Percentiles rank a stretch among this genome's conserved stretches.
Evolutionary conservation across 805 yeast genomes (phyloP).

Genomic region (Ogataea naganishii): DNA sequence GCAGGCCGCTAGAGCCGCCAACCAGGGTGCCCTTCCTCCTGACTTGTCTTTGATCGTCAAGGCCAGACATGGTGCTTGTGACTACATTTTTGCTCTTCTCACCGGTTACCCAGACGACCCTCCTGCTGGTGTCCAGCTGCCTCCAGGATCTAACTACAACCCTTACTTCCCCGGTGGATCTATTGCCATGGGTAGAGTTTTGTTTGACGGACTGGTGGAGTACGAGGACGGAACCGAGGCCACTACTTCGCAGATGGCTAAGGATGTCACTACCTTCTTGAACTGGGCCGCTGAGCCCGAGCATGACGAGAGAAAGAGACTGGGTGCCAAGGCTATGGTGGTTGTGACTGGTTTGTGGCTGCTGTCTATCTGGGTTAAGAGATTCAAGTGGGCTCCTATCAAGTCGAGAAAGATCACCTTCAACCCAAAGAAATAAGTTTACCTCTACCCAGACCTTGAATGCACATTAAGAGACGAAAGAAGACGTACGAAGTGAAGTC

Average conservation of each 20-base stretch:
- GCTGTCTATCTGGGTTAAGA: constrained; percentile 84
- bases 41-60: constrained; percentile 94
- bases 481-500: too few relatives aligned
- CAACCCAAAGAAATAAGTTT: constrained; percentile 63
- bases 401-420: constrained; percentile 91
- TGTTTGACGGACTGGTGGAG: constrained; percentile 95
- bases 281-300: constrained; percentile 99
- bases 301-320: constrained; percentile 95
- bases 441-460: too few relatives aligned
- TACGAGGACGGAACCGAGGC: constrained; percentile 99
- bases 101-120: constrained; percentile 99
- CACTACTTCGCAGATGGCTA: constrained; percentile 97
- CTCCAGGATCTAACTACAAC: constrained; percentile 95
- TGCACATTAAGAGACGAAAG: too few relatives aligned
- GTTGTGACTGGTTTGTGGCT: constrained; percentile 72
- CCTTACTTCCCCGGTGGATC: constrained; percentile 99
- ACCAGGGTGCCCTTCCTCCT: constrained; percentile 98
- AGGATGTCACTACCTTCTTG: constrained; percentile 91
- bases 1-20: constrained; percentile 99
- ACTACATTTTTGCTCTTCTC: constrained; percentile 87
- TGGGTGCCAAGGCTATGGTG: constrained; percentile 88
- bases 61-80: constrained; percentile 98
- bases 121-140: constrained; percentile 92
- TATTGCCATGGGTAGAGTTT: constrained; percentile 98
- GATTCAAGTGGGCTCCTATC: constrained; percentile 95